Base-by-base conservation (phyloP, 2,329 filamentous ascomycete genomes). In the Chaetomium olivaceum region DNA sequence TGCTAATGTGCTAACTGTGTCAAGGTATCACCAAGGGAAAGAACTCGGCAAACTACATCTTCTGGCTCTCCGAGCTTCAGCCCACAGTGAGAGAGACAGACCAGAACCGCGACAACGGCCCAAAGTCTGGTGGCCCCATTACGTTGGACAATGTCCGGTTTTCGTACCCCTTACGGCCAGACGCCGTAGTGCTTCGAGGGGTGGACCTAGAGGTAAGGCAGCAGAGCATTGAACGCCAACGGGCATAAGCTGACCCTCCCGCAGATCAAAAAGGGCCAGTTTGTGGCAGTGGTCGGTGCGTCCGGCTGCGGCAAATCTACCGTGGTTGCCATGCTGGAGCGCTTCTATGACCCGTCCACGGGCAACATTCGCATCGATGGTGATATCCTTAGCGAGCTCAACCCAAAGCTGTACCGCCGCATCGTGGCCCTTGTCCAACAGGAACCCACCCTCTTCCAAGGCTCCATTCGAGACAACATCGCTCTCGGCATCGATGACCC, bases 261-360 rank as follows among this genome's bases (percentile, higher is more conserved):
- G 21, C 33, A 70, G 67, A 68, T 85, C 60, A 66, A 74, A 36
- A 77, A 79, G 5, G 81, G 83, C 11, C 78, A 81, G 67, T 85
- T 82, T 70, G 75, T 84, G 1, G 85, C 84, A 2, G 79, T 87
- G 8, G 85, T 88, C 0, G 85, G 85, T 4, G 79, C 84, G 1
- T 86, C 82, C 0, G 85, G 85, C 7, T 86, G 84, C 68, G 85
- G 85, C 2, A 78, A 77, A 88, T 89, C n/a, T 82, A 82, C 23
- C 87, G 90, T 73, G 78, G 80, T 90, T 59, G 80, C 82, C 7
- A 75, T 84, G 12, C 74, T 84, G 0, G 77, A 83, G 69, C 76
- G 81, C 14, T 82, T 81, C 68, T 80, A 80, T 67, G 70, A 74
- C 33, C 73, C 73, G 8, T 70, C 68, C 11, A 69, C 65, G 23